These are phyloP conservation scores for Podila horticola DNA, from an alignment of 192 early-diverging fungal genomes.

Conservation along the genomic window DNA sequence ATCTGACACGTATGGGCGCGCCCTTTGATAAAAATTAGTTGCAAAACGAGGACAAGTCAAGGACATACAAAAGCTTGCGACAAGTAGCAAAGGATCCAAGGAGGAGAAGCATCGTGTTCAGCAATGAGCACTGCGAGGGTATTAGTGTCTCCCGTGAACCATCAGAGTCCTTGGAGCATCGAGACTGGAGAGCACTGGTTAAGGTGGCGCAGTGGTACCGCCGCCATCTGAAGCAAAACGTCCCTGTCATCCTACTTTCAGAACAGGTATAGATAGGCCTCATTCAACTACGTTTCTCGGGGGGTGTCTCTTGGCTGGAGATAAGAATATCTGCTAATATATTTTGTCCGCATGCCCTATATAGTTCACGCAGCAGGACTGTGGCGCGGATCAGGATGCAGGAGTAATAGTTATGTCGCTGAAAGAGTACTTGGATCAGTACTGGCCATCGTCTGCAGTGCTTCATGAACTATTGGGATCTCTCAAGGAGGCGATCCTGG, in stretches of 20 bases:
- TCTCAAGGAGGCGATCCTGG: conserved; percentile 64
- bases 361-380: conserved; percentile 31
- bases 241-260: conserved; percentile 58
- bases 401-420: conserved; percentile 55
- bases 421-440: conserved; percentile 49
- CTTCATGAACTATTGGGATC: conserved; percentile 58
- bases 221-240: conserved; percentile 53
- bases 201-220: conserved; percentile 68
- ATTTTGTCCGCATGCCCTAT: neutral
- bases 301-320: no score
- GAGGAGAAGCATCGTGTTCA: conserved; percentile 69
- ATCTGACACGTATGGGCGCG: neutral
- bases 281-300: conserved; percentile 2
- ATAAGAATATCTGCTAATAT: neutral
- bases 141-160: conserved; percentile 51
- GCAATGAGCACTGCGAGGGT: conserved; percentile 71
- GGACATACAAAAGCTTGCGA: conserved; percentile 71
- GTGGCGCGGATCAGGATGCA: conserved; percentile 8
- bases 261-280: conserved; percentile 43
- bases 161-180: conserved; percentile 46
- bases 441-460: conserved; percentile 49
- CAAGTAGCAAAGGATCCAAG: conserved; percentile 65
- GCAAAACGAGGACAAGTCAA: conserved; percentile 67
- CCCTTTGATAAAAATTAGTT: conserved; percentile 42
- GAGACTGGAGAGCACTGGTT: conserved; percentile 68